Evolutionary conservation across 108 stramenopile genomes (phyloP).

Genomic region (Cyclotella choctawhatcheeana): DNA sequence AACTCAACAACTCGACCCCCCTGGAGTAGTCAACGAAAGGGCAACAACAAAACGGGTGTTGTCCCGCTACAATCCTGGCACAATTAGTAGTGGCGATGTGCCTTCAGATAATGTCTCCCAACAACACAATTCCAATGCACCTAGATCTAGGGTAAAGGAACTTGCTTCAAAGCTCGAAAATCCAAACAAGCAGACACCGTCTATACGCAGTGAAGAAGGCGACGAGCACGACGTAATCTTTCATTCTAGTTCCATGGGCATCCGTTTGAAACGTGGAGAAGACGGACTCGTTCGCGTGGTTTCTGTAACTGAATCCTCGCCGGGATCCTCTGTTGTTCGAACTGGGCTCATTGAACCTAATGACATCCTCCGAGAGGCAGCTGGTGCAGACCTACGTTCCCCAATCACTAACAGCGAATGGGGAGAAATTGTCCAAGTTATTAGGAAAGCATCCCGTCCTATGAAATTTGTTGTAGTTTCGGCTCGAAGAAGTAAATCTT

Average conservation of each 20-base stretch:
- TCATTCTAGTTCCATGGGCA: constrained; percentile 51
- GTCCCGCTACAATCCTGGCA: not conserved
- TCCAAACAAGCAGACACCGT: not conserved
- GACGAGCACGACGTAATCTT: constrained; percentile 40
- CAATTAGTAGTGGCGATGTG: constrained; percentile 7
- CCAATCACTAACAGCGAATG: constrained; percentile 47
- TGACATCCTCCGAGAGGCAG: constrained; percentile 41
- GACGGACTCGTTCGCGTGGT: constrained; percentile 52
- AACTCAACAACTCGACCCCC: constrained; percentile 26
- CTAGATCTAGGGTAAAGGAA: constrained; percentile 4
- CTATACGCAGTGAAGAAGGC: not conserved
- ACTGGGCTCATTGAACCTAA: constrained; percentile 45
- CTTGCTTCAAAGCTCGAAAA: constrained; percentile 1
- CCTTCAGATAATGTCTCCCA: not conserved
- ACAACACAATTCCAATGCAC: constrained; percentile 1
- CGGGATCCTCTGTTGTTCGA: constrained; percentile 38
- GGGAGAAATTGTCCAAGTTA: constrained; percentile 46
- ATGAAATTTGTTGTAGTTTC: constrained; percentile 45
- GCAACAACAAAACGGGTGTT: constrained; percentile 8
- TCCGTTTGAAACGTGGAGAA: constrained; percentile 46
- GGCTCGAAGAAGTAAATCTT: constrained; percentile 8
- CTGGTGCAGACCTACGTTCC: constrained; percentile 34
- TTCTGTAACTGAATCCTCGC: constrained; percentile 37
- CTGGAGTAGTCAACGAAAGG: constrained; percentile 17
- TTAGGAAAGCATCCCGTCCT: constrained; percentile 41